Evolutionary conservation across 768 basidiomycete species (phyloP), one percentile per base, ranked within the genome.

Genomic region (Boletus reticulatus): DNA sequence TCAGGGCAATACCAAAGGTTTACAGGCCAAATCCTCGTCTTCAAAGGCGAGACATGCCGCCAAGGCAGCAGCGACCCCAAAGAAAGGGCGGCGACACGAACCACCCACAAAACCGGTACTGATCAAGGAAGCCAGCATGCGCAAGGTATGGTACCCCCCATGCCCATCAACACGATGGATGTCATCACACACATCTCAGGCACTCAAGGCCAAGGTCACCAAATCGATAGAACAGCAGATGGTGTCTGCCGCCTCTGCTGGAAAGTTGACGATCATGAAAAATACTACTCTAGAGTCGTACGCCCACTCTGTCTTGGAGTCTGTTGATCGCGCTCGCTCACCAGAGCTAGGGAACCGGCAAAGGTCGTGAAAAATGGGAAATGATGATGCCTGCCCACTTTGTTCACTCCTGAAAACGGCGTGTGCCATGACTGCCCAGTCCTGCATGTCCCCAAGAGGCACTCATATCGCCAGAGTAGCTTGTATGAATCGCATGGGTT

Each of bases 241-340:
- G 85, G 89, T 92, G 13, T 76, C 84, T 47, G 93, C 93, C 8
- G 94, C 94, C 4, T 93, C 91, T 6, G 78, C 85, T 42, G 94
- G 94, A 38, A 93, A 92, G 70, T 78, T 98, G 58, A 92, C 92
- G 29, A 94, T 98, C 69, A 93, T 98, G 93, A 91, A 89, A 74
- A 82, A 86, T 57, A 71, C 74, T 14, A 76, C 71, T 11, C 62
- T 62, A 13, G 66, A 70, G 42, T 29, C 59, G 72, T 73, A 61
- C 50, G 70, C 53, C 44, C 39, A 8, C 11, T 41, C 36, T 5
- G n/a, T 17, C 13, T 34, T 16, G 11, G n/a, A 10, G 14, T 32
- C 29, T 17, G 14, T 37, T 5, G 51, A 48, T 52, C 42, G 34
- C 22, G 7, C 47, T 31, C 38, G 43, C 56, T 61, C 37, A 60